These are phyloP conservation scores for Penicillium sp. DNA, from an alignment of 2,329 filamentous ascomycete species.

Conservation along the genomic window DNA sequence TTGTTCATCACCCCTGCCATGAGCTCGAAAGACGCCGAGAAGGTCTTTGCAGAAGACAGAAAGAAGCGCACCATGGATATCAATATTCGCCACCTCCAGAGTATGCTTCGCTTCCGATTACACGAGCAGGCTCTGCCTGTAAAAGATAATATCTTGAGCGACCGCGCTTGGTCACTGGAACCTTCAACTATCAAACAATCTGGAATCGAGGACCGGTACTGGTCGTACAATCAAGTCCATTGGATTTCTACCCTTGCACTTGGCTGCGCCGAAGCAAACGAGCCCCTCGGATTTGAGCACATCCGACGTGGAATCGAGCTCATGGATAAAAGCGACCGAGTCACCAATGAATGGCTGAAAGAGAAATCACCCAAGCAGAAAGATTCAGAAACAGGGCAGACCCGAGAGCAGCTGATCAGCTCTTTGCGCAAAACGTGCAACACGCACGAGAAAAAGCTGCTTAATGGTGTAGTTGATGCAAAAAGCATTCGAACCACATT, in stretches of 20 bases:
- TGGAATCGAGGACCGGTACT: slow-evolving; percentile 53
- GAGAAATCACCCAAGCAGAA: slow-evolving; percentile 33
- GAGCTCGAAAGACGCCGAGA: slow-evolving; percentile 37
- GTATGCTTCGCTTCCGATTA: slow-evolving; percentile 54
- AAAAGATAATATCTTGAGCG: slow-evolving; percentile 32
- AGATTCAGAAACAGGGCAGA: slow-evolving; percentile 33
- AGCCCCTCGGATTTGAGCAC: slow-evolving; percentile 40
- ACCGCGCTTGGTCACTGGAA: slow-evolving; percentile 32
- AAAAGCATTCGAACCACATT: slow-evolving; percentile 84
- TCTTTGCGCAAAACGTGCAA: slow-evolving; percentile 60
- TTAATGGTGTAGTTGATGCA: slow-evolving; percentile 78
- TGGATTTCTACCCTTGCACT: slow-evolving; percentile 56
- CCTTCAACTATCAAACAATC: slow-evolving; percentile 32
- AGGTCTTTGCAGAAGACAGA: slow-evolving; percentile 49
- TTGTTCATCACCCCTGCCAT: slow-evolving; percentile 55
- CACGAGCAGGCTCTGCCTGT: slow-evolving; percentile 31
- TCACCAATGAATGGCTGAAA: slow-evolving; percentile 38
- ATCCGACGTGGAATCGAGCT: slow-evolving; percentile 37
- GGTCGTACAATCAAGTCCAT: slow-evolving; percentile 61
- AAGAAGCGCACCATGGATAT: slow-evolving; percentile 53
- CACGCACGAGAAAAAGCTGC: slow-evolving; percentile 76
- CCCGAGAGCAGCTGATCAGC: slow-evolving; percentile 45
- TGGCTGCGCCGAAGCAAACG: slow-evolving; percentile 47
- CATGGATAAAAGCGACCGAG: slow-evolving; percentile 43
- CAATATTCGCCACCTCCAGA: slow-evolving; percentile 63